These are phyloP conservation scores for Chalaropsis thielavioides DNA, from an alignment of 2,329 filamentous ascomycete genomes.

Conservation along the genomic window DNA sequence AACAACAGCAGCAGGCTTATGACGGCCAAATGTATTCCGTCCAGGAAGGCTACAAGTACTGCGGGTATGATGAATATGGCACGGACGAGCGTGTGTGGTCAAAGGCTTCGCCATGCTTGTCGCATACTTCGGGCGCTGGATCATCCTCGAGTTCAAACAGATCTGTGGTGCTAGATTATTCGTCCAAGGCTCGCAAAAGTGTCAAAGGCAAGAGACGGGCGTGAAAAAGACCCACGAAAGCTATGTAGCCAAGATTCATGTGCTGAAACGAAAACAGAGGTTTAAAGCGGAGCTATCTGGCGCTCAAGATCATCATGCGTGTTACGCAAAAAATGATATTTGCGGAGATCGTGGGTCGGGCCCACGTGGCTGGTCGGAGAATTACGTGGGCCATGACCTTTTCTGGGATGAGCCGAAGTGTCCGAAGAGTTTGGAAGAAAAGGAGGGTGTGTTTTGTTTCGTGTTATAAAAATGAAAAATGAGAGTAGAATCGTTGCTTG, in stretches of 20 bases:
- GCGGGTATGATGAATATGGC: neutral
- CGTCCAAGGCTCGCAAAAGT: neutral
- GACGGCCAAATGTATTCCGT: neutral
- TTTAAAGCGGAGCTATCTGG: neutral
- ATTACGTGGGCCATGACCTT: neutral
- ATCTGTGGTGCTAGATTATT: constrained; percentile 5
- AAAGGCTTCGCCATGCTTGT: neutral
- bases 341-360: neutral
- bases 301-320: neutral
- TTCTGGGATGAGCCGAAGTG: neutral
- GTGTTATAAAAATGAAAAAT: neutral
- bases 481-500: neutral
- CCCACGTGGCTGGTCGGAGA: neutral
- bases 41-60: neutral
- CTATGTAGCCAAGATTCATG: neutral
- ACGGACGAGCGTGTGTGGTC: neutral
- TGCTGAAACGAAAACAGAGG: neutral
- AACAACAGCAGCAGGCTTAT: constrained; percentile 1
- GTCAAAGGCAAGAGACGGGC: neutral
- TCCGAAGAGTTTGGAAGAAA: neutral
- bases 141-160: neutral
- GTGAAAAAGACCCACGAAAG: neutral
- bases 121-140: neutral
- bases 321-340: neutral
- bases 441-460: neutral